Conservation (phyloP, 768 basidiomycete genomes). For the Tricholoma sp. region DNA sequence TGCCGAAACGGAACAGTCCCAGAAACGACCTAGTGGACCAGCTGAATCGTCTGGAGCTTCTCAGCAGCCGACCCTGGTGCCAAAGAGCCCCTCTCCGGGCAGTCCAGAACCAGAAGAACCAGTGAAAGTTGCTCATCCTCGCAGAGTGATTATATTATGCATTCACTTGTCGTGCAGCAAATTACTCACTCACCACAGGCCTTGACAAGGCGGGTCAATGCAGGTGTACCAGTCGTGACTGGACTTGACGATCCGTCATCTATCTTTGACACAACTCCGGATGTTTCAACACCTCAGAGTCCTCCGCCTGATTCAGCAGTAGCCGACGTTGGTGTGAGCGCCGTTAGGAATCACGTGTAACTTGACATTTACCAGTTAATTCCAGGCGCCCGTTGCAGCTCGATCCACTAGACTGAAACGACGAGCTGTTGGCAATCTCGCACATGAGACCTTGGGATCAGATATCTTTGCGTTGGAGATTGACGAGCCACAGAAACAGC, state of each 20-base stretch:
- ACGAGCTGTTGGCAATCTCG: slow-evolving; percentile 33
- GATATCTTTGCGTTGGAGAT: slow-evolving; percentile 15
- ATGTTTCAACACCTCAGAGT: slow-evolving; percentile 12
- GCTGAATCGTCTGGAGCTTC: slow-evolving; percentile 37
- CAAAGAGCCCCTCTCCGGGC: slow-evolving; percentile 4
- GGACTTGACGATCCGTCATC: slow-evolving; percentile 42
- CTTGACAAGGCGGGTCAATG: slow-evolving; percentile 39
- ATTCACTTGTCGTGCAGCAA: neutral
- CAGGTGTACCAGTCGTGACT: slow-evolving; percentile 30
- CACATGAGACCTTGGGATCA: slow-evolving; percentile 16
- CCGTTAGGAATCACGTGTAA: neutral
- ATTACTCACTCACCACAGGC: slow-evolving; percentile 21
- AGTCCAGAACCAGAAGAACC: slow-evolving; percentile 9
- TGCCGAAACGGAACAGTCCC: slow-evolving; percentile 14
- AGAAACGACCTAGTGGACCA: slow-evolving; percentile 29
- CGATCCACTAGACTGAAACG: slow-evolving; percentile 49
- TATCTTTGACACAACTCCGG: slow-evolving; percentile 28
- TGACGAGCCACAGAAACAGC: slow-evolving; percentile 36
- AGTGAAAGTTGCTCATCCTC: slow-evolving; percentile 20
- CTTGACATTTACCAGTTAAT: neutral
- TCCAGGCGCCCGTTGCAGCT: slow-evolving; percentile 35
- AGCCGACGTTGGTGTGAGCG: slow-evolving; percentile 18
- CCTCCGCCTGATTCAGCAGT: slow-evolving; percentile 13
- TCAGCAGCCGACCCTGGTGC: slow-evolving; percentile 24
- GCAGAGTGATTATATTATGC: slow-evolving; percentile 22